A percentile compares a stretch with the other conserved stretches of the same genome.
Conservation (phyloP, 371 early-diverging fungal species). For the Parasitella parasitica region DNA sequence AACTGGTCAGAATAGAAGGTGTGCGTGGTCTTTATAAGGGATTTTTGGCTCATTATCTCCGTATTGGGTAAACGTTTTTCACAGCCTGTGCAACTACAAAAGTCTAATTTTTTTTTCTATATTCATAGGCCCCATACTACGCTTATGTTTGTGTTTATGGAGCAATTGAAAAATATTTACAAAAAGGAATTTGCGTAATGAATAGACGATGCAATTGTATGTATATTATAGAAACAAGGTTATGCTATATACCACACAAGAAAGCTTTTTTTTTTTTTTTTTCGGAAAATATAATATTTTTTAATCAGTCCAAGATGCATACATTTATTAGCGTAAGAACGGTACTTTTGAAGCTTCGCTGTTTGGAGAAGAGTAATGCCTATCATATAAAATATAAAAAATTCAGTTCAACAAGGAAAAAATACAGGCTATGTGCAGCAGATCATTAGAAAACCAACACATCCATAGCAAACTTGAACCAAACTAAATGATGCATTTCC, state of each 20-base stretch:
- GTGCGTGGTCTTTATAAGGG: slow-evolving; percentile 89
- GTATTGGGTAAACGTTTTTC: slow-evolving; percentile 75
- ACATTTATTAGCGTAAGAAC: too few species aligned
- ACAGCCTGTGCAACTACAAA: background rate
- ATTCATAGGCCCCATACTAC: slow-evolving; percentile 90
- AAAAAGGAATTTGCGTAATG: slow-evolving; percentile 25
- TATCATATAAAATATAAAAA: too few species aligned
- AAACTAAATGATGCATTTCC: too few species aligned
- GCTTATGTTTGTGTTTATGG: slow-evolving; percentile 92
- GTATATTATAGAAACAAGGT: slow-evolving; percentile 16
- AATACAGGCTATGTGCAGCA: too few species aligned
- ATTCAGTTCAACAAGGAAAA: too few species aligned
- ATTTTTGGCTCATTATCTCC: slow-evolving; percentile 88
- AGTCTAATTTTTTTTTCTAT: slow-evolving; percentile 1
- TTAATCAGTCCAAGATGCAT: too few species aligned
- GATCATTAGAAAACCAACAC: too few species aligned
- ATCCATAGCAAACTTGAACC: too few species aligned
- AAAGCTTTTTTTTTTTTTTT: too few species aligned
- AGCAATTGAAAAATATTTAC: slow-evolving; percentile 62
- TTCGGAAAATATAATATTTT: too few species aligned
- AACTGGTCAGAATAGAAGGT: slow-evolving; percentile 85
- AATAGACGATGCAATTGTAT: background rate
- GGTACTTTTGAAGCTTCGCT: too few species aligned
- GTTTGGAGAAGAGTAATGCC: too few species aligned
- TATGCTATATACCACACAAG: background rate